Evolutionary conservation across 1,284 basidiomycete species (phyloP), one percentile per base, ranked within the genome.

Genomic region (Wallemia mellicola): DNA sequence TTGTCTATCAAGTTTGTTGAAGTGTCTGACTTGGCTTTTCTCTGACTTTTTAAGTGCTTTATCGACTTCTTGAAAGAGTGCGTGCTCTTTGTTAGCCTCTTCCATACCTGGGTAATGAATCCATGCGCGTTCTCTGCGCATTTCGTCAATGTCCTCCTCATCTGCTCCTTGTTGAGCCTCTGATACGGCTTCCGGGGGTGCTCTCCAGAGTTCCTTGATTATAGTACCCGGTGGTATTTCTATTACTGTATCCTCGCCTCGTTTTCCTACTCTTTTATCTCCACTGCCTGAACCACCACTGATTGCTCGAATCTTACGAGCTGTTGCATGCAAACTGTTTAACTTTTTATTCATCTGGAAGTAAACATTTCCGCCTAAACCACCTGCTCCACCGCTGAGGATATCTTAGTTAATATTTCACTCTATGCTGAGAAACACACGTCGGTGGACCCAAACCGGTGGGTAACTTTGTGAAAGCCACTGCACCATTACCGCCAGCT

Each of bases 321-420:
- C 71, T 0, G 94, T 75, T 1, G 79, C 75, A 5, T 81, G 77
- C 27, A 95, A 79, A 0, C 82, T 83, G 0, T 83, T 84, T 15
- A 94, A 72, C 30, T 78, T 74, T 0, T 80, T 73, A 0, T 82
- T 81, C 1, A 87, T 83, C 56, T 79, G 70, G 63, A 95, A 76
- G 68, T 86, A 87, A 28, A 95, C 79, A 63, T 83, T 80, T 1
- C 85, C 87, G 26, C 89, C 91, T 57, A 77, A 76, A 0, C 87
- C 89, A 22, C 91, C 89, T 63, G 83, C 83, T 0, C 88, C 89
- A 1, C 89, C 89, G 11, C 84, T 86, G 0, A 88, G 85, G 0
- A 86, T 85, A 17, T 7, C 38, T 48, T n/a, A 11, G 38, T n/a
- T 11, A n/a, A 48, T 5, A 48, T 5, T 11, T n/a, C 38, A 48